Base-by-base conservation (phyloP, 202 grass and related monocot genomes). In the Musa balbisiana region DNA sequence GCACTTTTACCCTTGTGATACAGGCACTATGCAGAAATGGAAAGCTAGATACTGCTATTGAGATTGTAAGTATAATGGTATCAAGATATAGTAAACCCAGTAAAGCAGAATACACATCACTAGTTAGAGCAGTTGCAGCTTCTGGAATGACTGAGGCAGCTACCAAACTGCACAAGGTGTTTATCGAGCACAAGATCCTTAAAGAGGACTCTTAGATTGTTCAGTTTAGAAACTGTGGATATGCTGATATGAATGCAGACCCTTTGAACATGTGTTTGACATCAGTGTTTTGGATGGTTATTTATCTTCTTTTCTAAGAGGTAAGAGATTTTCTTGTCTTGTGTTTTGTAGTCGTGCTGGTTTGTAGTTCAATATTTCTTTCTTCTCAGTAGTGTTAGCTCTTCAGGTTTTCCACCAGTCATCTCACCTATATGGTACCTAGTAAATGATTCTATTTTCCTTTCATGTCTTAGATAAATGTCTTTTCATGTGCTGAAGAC, bases 1-100 rank as follows among this genome's bases (percentile, higher is more conserved):
- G 80, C 72, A 89, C 87, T 55, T 92, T 85, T 83, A 70, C 82
- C 74, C 84, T 92, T 81, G 73, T 83, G 67, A 89, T 92, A 64
- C 81, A 83, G 29, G 29, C 82, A 81, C 83, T 92, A 53, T 92
- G 90, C 66, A 83, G 84, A 89, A 81, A 83, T 81, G 73, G 71
- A 64, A 83, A 79, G 80, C 64, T 62, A 1, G 90, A 92, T 77
- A 50, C 80, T 79, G 87, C 87, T 79, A 81, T 77, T 87, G 75
- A 85, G 80, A 77, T 87, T 65, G 68, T 87, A 52, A 67, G 71
- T 73, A 53, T 77, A 13, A 87, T 92, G 87, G 52, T 85, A 58
- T 92, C 87, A 9, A 79, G 71, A 79, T 79, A 78, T 71, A 76
- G 22, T 65, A 85, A 83, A 67, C 62, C 66, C 33, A 79, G 53